A percentile compares a stretch with the other conserved stretches of the same genome.
Conservation (phyloP, 1,284 basidiomycete species). For the Papiliotrema nemorosa region DNA sequence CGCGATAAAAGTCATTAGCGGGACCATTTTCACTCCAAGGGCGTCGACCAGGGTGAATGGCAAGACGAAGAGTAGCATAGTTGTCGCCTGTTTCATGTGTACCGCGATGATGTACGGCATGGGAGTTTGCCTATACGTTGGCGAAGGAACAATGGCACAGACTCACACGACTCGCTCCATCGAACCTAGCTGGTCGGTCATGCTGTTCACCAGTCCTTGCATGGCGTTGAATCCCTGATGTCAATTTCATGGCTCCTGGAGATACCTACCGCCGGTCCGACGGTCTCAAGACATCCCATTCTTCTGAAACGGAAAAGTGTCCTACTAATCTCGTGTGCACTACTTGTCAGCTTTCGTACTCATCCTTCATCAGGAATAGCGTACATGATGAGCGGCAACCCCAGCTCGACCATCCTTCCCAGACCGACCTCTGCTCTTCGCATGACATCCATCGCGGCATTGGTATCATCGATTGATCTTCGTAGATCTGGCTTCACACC, state of each 20-base stretch:
- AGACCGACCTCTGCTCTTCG: constrained; percentile 24
- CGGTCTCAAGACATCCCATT: constrained; percentile 72
- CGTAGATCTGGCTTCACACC: constrained; percentile 39
- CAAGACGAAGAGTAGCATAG: constrained; percentile 77
- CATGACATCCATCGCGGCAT: constrained; percentile 4
- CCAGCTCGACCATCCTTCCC: constrained; percentile 40
- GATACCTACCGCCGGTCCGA: constrained; percentile 70
- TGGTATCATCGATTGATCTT: constrained; percentile 20
- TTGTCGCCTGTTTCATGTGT: constrained; percentile 90
- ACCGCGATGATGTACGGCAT: constrained; percentile 57
- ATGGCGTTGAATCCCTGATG: constrained; percentile 67
- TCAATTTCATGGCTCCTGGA: constrained; percentile 2
- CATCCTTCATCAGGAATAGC: constrained; percentile 2
- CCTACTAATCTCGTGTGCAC: constrained; percentile 71
- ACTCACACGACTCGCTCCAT: constrained; percentile 63
- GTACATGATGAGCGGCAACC: constrained; percentile 40
- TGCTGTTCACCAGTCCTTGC: constrained; percentile 60
- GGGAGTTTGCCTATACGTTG: constrained; percentile 31
- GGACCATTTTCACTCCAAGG: constrained; percentile 68
- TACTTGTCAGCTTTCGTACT: constrained; percentile 39
- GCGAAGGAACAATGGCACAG: not conserved
- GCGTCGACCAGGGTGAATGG: constrained; percentile 71
- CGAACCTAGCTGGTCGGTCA: constrained; percentile 76
- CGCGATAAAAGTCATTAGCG: constrained; percentile 72
- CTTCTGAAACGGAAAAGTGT: constrained; percentile 68